Evolutionary conservation across 208 protist genomes (phyloP).

Genomic region (Trypanosoma mega): DNA sequence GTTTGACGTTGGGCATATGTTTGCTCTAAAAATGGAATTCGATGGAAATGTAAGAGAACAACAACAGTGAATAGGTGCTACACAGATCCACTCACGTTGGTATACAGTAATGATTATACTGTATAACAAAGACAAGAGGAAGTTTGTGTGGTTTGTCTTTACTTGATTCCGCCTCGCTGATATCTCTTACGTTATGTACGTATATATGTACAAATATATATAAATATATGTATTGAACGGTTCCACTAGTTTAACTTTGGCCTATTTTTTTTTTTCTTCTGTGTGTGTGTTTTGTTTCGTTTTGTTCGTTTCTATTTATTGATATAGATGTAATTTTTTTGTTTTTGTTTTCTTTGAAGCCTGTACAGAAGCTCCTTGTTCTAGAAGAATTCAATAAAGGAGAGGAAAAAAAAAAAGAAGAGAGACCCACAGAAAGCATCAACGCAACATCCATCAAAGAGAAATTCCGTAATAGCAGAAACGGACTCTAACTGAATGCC

Average conservation of each 20-base stretch:
- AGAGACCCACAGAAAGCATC: background rate
- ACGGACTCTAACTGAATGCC: too few species aligned
- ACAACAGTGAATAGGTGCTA: too few species aligned
- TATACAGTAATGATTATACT: too few species aligned
- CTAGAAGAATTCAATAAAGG: background rate
- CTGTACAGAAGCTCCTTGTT: background rate
- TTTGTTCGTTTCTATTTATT: background rate
- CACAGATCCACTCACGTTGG: too few species aligned
- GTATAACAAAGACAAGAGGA: too few species aligned
- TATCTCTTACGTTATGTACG: too few species aligned
- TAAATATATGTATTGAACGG: background rate
- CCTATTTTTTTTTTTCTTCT: constrained; percentile 1
- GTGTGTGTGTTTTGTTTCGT: background rate
- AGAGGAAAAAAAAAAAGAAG: constrained; percentile 2
- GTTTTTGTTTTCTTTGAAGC: background rate
- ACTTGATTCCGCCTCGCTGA: too few species aligned
- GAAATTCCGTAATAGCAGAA: background rate
- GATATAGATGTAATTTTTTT: background rate
- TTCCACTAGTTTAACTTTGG: background rate
- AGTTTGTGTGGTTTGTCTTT: too few species aligned
- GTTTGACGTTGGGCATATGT: too few species aligned
- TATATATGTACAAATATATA: background rate
- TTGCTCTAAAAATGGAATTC: too few species aligned
- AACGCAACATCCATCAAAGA: background rate
- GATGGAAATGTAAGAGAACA: too few species aligned